These are phyloP conservation scores for Tilletia setariae DNA, from an alignment of 1,284 basidiomycete genomes.

Conservation along the genomic window DNA sequence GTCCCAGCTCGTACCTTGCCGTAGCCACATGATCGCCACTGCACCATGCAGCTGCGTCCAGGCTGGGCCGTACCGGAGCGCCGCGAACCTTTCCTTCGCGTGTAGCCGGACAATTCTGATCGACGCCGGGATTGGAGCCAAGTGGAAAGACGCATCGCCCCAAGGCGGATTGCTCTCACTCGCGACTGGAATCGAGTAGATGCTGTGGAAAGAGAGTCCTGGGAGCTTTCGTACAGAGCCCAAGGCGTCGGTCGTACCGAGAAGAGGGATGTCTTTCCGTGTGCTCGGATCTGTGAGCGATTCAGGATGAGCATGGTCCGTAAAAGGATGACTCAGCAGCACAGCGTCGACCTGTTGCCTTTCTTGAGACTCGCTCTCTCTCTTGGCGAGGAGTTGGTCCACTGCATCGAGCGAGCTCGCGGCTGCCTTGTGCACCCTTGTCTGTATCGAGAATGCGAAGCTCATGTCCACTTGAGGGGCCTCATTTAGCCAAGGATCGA, in stretches of 20 bases:
- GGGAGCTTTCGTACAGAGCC: background rate
- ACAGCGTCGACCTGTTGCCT: constrained; percentile 19
- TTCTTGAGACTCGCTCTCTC: background rate
- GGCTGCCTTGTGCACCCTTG: constrained; percentile 13
- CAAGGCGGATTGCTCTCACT: background rate
- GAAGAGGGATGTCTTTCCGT: constrained; percentile 1
- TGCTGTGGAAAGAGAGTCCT: background rate
- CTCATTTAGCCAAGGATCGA: constrained; percentile 22
- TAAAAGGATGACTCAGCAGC: constrained; percentile 23
- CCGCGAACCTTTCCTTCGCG: background rate
- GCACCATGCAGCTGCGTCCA: constrained; percentile 22
- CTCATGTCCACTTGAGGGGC: constrained; percentile 20
- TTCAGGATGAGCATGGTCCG: constrained; percentile 23
- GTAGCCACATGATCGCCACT: constrained; percentile 19
- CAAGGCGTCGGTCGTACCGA: background rate
- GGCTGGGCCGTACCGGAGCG: constrained; percentile 15
- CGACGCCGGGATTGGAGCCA: background rate
- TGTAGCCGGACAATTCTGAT: constrained; percentile 1
- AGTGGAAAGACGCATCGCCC: background rate
- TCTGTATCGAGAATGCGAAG: constrained; percentile 18
- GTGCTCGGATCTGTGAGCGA: constrained; percentile 13
- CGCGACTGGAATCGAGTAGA: background rate
- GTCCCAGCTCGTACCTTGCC: background rate
- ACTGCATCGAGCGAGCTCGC: constrained; percentile 7
- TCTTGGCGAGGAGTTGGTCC: constrained; percentile 15